phyloP scores from a whole-genome alignment of 2,329 filamentous ascomycete species.

The Alternaria novae-zelandiae region DNA sequence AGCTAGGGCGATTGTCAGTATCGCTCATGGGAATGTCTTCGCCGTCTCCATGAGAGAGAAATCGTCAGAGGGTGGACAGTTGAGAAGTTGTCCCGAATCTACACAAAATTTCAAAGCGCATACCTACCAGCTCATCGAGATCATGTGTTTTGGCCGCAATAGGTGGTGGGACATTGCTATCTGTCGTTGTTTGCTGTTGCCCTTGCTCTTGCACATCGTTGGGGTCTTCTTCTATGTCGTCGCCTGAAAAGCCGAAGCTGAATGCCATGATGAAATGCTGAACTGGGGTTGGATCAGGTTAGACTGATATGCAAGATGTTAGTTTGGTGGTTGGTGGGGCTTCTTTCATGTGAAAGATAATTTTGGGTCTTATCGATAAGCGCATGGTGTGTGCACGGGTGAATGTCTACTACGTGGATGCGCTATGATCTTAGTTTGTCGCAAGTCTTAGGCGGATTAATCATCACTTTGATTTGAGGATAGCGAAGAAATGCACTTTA shows the following conservation, averaged over 20 bases:
- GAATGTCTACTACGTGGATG: constrained; percentile 10
- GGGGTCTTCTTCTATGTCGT: constrained; percentile 62
- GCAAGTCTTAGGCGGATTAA: neutral
- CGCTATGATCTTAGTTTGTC: neutral
- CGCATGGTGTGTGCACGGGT: constrained; percentile 14
- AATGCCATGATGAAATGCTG: constrained; percentile 48
- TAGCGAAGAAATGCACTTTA: neutral
- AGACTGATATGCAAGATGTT: neutral
- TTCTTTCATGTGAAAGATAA: constrained; percentile 17
- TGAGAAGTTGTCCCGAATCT: neutral
- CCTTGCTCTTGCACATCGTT: constrained; percentile 37
- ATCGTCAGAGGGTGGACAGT: neutral
- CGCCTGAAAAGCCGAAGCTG: constrained; percentile 65
- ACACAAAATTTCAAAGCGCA: neutral
- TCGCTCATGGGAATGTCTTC: fast-evolving
- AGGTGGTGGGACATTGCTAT: constrained; percentile 32
- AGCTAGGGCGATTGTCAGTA: constrained; percentile 50
- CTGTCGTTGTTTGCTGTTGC: constrained; percentile 1
- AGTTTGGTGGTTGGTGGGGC: neutral
- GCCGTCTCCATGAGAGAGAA: neutral
- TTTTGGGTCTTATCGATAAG: constrained; percentile 36
- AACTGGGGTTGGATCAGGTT: neutral
- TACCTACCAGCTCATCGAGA: constrained; percentile 56
- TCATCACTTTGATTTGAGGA: neutral
- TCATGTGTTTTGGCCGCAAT: constrained; percentile 52